phyloP scores from a whole-genome alignment of 2,329 filamentous ascomycete genomes.

The Achaetomium macrosporum region DNA sequence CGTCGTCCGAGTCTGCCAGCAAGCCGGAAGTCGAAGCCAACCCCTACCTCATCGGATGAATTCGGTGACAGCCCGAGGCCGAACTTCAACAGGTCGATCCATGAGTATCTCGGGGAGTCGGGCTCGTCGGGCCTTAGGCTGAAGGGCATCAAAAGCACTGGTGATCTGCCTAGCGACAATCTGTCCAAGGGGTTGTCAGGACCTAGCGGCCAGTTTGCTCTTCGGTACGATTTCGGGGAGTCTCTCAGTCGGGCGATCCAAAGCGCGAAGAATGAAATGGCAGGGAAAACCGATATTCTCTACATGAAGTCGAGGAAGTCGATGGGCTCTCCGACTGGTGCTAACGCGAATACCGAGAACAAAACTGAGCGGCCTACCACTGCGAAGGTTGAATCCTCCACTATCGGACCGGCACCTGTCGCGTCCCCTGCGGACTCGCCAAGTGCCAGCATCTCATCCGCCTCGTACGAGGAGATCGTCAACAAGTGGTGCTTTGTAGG shows the following conservation, averaged over 20 bases:
- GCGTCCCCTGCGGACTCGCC: conserved; percentile 45
- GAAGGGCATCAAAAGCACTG: conserved; percentile 60
- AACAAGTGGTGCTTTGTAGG: conserved; percentile 99
- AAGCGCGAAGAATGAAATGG: conserved; percentile 59
- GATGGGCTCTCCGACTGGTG: conserved; percentile 7
- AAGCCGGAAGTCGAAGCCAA: conserved; percentile 47
- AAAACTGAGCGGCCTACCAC: conserved; percentile 5
- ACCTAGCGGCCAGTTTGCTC: conserved; percentile 70
- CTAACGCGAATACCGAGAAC: background rate
- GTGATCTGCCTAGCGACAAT: conserved; percentile 59
- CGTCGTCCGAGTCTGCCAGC: conserved; percentile 35
- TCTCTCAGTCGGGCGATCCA: conserved; percentile 79
- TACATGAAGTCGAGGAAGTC: conserved; percentile 42
- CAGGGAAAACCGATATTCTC: conserved; percentile 53
- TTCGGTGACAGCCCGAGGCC: conserved; percentile 59
- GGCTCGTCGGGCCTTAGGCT: conserved; percentile 57
- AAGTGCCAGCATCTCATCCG: conserved; percentile 62
- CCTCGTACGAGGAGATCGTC: conserved; percentile 92
- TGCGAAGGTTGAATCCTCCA: conserved; percentile 24
- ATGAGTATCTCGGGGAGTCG: conserved; percentile 59
- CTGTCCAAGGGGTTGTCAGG: conserved; percentile 46
- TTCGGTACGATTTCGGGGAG: conserved; percentile 93
- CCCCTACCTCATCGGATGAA: conserved; percentile 60
- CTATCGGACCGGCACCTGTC: conserved; percentile 10
- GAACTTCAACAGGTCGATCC: conserved; percentile 53